These are phyloP conservation scores for Sarcodon aspratus DNA, from an alignment of 768 basidiomycete genomes.

Conservation along the genomic window DNA sequence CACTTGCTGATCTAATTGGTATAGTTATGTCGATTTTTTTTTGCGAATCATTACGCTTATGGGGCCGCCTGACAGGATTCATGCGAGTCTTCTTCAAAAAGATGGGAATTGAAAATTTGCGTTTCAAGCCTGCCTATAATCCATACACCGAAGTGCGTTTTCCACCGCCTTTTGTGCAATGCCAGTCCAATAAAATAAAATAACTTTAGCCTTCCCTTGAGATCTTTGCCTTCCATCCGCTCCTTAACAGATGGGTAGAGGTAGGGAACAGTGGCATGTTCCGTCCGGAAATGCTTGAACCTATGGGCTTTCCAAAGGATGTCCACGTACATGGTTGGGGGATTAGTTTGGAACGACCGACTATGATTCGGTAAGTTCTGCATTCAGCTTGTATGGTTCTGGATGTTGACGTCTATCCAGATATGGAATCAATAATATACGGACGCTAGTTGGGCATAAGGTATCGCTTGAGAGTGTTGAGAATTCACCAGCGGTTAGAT, in stretches of 20 bases:
- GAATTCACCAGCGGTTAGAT: slow-evolving; percentile 82
- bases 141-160: slow-evolving; percentile 82
- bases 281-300: slow-evolving; percentile 97
- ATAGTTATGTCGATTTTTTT: not conserved
- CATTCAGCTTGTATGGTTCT: not conserved
- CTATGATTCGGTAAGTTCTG: slow-evolving; percentile 84
- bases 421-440: slow-evolving; percentile 95
- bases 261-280: slow-evolving; percentile 99
- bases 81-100: slow-evolving; percentile 98
- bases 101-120: slow-evolving; percentile 88
- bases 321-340: slow-evolving; percentile 98
- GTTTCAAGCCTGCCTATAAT: slow-evolving; percentile 99
- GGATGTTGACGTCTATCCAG: slow-evolving; percentile 24
- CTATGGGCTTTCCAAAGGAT: slow-evolving; percentile 96
- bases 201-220: slow-evolving; percentile 76
- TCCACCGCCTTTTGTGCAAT: not conserved
- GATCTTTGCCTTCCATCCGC: slow-evolving; percentile 96
- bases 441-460: slow-evolving; percentile 96
- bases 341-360: slow-evolving; percentile 86
- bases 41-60: not conserved
- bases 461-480: slow-evolving; percentile 84
- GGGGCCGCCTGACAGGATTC: slow-evolving; percentile 49
- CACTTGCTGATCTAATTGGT: slow-evolving; percentile 94
- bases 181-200: not conserved
- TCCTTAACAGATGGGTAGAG: slow-evolving; percentile 91